Base-by-base conservation (phyloP, 768 basidiomycete species). In the Tylopilus rubrobrunneus region DNA sequence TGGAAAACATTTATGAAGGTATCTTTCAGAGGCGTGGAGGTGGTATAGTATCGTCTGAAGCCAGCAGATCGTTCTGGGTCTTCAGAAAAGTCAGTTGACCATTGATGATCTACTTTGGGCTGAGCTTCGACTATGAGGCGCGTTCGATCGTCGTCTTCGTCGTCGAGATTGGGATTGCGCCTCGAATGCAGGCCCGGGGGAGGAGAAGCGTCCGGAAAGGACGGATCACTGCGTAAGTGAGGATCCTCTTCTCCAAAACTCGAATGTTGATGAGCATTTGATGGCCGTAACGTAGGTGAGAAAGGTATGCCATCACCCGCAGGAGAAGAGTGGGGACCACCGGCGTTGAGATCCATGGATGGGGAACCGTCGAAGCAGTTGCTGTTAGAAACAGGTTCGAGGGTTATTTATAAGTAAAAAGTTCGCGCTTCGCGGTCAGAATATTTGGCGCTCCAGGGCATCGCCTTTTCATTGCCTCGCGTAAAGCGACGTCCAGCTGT, bases 21-120 rank as follows among this genome's bases (percentile, higher is more conserved):
- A 59, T 76, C 81, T 57, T 82, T 81, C 23, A 88, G 66, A 1
- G 86, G 83, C 0, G 85, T 84, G 5, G 82, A 74, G 0, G 78
- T 67, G 0, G 73, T 57, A 56, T 74, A 79, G 33, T 75, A 71
- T 49, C 77, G 70, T 39, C 75, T 71, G 34, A 63, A 55, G 27
- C 69, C 77, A 19, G 72, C 73, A 45, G 71, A 73, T 14, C 69
- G 71, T 67, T 86, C 85, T 7, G 79, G 75, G 62, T 85, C 85
- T 7, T 51, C 57, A n/a, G 48, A 49, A 5, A 51, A 55, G 48
- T 60, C 59, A 25, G 56, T 60, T 25, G 68, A 53, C 61, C 70
- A 54, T 46, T 66, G 64, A 56, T 55, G 70, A 27, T 60, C 66
- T 27, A 60, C 65, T 42, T 64, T 67, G 25, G 48, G 62, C 43